Base-by-base conservation (phyloP, 2,329 filamentous ascomycete genomes). In the Pseudocercospora pini-densiflorae region DNA sequence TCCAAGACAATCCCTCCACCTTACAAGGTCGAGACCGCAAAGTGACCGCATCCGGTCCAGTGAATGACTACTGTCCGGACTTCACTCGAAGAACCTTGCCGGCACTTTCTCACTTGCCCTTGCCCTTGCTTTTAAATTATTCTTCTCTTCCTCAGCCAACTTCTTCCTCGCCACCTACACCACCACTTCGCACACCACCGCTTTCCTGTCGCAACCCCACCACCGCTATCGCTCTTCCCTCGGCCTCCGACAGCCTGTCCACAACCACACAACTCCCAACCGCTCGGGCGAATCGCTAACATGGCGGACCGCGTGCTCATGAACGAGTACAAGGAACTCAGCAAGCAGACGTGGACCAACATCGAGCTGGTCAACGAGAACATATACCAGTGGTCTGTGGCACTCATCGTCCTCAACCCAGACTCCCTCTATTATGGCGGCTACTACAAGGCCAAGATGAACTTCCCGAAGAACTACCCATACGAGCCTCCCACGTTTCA, bases 341-440 rank as follows among this genome's bases (percentile, higher is more conserved):
- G 88, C 62, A 93, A 95, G 79, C 94, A 97, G 85, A 93, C 92
- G 78, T 99, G 94, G 94, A 91, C 97, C 19, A 88, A 94, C 73
- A 92, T 97, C 72, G 91, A 95, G 88, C 84, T 93, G 40, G 87
- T 93, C 70, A 88, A 93, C 74, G 86, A 89, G n/a, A 93, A 95
- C 77, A 88, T 98, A 68, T 90, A 96, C 77, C 87, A 89, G 70
- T 98, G 95, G 94, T 89, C 88, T 67, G 84, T 98, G 57, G 94
- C 91, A 3, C 87, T 99, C 65, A 94, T 97, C 82, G 92, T 97
- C 43, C 87, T 97, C 75, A 98, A 98, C 80, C 88, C 92, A 0
- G 94, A 97, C 73, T 97, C 93, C 69, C 85, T 91, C 70, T 98
- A 96, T 84, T 90, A 97, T 75, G 94, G 94, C 67, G 95, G 92